Base-by-base conservation (phyloP, 306 rosid genomes). In the Oxytropis ochrocephala region DNA sequence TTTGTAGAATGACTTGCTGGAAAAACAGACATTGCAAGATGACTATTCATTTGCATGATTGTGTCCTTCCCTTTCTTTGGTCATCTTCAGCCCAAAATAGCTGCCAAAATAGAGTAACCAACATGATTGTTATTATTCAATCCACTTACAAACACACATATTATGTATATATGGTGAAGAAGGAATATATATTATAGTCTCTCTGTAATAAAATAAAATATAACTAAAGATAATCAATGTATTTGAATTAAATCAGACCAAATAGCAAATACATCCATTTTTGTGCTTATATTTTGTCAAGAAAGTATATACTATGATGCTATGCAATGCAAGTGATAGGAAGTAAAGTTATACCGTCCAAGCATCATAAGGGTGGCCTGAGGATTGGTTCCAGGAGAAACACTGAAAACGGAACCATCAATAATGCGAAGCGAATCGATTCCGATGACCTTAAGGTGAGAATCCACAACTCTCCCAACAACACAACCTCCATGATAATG, bases 401-500 rank as follows among this genome's bases (percentile, higher is more conserved):
- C 81, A 27, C 82, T 82, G 10, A 93, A 93, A 6, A 83, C 82
- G 5, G 98, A 93, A 3, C 97, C 97, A 58, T 93, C 98, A 2
- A 93, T 96, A 6, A 90, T 53, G 6, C 98, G 81, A 56, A 93
- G 87, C 0, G 94, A 80, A 47, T 60, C 53, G 24, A 87, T 10
- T 5, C 98, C 96, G 3, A 76, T 42, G 17, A 95, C 84, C 50
- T 72, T 60, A 49, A 82, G 83, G 9, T 85, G 72, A 10, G 39
- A 69, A 60, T 95, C 92, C 36, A 93, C 97, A 55, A 93, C 98
- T 76, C 85, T 88, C 38, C 97, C 97, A 8, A 83, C 85, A 2
- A 88, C 83, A 29, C 98, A 88, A 0, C 98, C 98, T 0, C 98
- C 98, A 38, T 93, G 98, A 75, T 88, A 93, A 63, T 93, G 98